Conservation (phyloP, 768 basidiomycete species). For the Agrocybe pediades region DNA sequence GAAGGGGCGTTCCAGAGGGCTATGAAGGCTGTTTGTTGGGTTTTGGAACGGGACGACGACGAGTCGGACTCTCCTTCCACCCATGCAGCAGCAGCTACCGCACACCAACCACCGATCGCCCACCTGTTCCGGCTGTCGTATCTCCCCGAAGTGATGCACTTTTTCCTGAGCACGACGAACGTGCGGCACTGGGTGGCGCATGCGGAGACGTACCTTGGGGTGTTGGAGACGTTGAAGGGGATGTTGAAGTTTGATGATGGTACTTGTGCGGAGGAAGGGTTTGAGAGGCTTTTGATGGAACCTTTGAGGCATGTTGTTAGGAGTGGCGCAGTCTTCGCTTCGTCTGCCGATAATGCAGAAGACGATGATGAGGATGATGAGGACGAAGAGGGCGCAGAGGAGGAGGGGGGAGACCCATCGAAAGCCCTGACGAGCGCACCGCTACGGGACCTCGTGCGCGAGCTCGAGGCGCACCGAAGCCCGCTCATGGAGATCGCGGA, state of each 20-base stretch:
- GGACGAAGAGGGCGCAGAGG: neutral
- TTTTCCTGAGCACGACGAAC: constrained; percentile 31
- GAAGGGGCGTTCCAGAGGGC: neutral
- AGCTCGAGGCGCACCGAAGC: constrained; percentile 29
- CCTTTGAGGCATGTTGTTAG: constrained; percentile 20
- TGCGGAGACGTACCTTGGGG: constrained; percentile 30
- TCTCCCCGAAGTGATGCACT: constrained; percentile 34
- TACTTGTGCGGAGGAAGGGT: neutral
- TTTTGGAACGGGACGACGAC: neutral
- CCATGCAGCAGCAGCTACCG: too few relatives aligned
- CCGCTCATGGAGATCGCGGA: constrained; percentile 30
- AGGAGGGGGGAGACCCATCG: neutral
- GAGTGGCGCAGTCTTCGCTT: constrained; percentile 19
- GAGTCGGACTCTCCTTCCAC: too few relatives aligned
- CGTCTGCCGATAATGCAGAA: neutral
- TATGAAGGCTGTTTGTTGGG: neutral
- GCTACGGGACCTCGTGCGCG: constrained; percentile 23
- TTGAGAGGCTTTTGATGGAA: constrained; percentile 15
- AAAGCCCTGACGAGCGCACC: constrained; percentile 1
- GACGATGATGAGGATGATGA: neutral
- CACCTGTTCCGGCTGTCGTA: constrained; percentile 26
- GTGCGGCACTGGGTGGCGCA: constrained; percentile 38
- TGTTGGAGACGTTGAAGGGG: constrained; percentile 28
- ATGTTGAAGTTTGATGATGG: constrained; percentile 28
- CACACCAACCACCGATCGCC: constrained; percentile 17